Percentiles rank a stretch among this genome's conserved stretches.
Conservation (phyloP, 306 rosid genomes). For the barrel medic (Medicago truncatula) region MtrunA17r5.0-ANR NC_053042.1:45313501-45314000, state of each 20-base stretch:
- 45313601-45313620: slow-evolving; percentile 55
- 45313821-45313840: slow-evolving; percentile 50
- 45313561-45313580: slow-evolving; percentile 54
- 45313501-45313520: slow-evolving; percentile 46
- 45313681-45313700: slow-evolving; percentile 53
- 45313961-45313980: slow-evolving; percentile 46
- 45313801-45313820: slow-evolving; percentile 54
- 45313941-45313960: slow-evolving; percentile 58
- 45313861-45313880: slow-evolving; percentile 60
- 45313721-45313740: slow-evolving; percentile 56
- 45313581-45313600: slow-evolving; percentile 57
- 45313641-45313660: slow-evolving; percentile 56
- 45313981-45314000: slow-evolving; percentile 55
- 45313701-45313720: slow-evolving; percentile 59
- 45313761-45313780: slow-evolving; percentile 46
- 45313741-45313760: slow-evolving; percentile 56
- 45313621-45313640: slow-evolving; percentile 48
- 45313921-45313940: slow-evolving; percentile 55
- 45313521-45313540: slow-evolving; percentile 59
- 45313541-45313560: slow-evolving; percentile 60
- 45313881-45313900: slow-evolving; percentile 60
- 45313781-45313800: slow-evolving; percentile 59
- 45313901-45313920: slow-evolving; percentile 57
- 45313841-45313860: slow-evolving; percentile 54
- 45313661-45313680: slow-evolving; percentile 52